phyloP scores from a whole-genome alignment of 257 asterid genomes.

The Nyctanthes arbortristis region DNA sequence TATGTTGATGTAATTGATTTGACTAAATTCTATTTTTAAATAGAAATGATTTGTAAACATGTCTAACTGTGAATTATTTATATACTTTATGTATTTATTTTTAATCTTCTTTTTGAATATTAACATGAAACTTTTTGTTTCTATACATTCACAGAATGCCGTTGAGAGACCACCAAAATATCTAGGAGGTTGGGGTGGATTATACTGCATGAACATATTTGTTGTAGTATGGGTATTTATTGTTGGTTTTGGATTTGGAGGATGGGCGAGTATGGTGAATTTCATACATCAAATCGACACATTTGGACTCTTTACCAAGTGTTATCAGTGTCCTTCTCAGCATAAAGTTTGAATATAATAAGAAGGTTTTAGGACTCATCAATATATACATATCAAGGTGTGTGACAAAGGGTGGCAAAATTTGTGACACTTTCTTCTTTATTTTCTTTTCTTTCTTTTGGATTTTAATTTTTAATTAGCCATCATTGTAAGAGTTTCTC shows the following conservation, averaged over 20 bases:
- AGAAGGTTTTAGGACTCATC: slow-evolving; percentile 33
- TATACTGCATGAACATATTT: slow-evolving; percentile 60
- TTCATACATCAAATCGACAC: slow-evolving; percentile 68
- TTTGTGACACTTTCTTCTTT: slow-evolving; percentile 21
- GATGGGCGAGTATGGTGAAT: slow-evolving; percentile 85
- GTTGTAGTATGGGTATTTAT: slow-evolving; percentile 81
- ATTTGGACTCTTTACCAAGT: slow-evolving; percentile 80
- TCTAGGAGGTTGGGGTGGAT: slow-evolving; percentile 74
- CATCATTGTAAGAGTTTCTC: slow-evolving; percentile 31
- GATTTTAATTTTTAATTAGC: slow-evolving; percentile 19
- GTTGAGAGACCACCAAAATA: slow-evolving; percentile 74
- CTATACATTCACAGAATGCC: slow-evolving; percentile 51
- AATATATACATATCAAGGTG: slow-evolving; percentile 34
- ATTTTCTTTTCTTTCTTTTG: slow-evolving; percentile 25
- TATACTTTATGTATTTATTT: background rate
- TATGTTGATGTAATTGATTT: too few relatives aligned
- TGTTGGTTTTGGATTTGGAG: slow-evolving; percentile 85
- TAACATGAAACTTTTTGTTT: background rate
- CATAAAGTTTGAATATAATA: slow-evolving; percentile 36
- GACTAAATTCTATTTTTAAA: too few relatives aligned
- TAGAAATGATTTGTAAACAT: too few relatives aligned
- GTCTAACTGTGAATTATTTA: background rate
- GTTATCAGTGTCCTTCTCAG: slow-evolving; percentile 71
- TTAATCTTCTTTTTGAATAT: background rate
- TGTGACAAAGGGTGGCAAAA: slow-evolving; percentile 31